Evolutionary conservation across 139 green algal species (phyloP), one percentile per base, ranked within the genome.

Genomic region (Chlorella sp.): DNA sequence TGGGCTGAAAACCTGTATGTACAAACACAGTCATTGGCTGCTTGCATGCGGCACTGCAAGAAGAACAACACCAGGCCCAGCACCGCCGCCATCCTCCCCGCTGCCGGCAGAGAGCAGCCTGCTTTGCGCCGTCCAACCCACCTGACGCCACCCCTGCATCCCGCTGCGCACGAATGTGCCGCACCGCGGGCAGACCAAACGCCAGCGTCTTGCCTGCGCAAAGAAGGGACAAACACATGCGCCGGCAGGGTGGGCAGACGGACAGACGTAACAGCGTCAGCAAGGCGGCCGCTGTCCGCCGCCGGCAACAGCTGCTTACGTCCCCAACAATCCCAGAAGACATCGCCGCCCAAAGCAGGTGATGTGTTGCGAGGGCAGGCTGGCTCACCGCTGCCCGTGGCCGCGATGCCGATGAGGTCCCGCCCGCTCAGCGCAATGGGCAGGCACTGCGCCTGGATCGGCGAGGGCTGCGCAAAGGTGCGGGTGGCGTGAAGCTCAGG

Each of bases 401-500:
- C 93, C 15, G 97, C 97, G 85, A 99, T 98, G 83, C 96, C 97
- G 21, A 99, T 95, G 9, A 98, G 78, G 91, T 99, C 97, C 19
- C 91, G 90, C 37, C 97, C 97, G n/a, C 88, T 92, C 64, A 97
- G 89, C 40, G 97, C 94, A 86, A 98, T 94, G 15, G 97, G 97
- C 96, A 96, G 96, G 89, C 92, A 96, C 89, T 98, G 96, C 60
- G 91, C 83, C 90, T 98, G 96, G 91, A 98, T 98, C 26, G 97
- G 96, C 0, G 95, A 98, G 2, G 97, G 97, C 40, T 88, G 34
- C 42, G 80, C 66, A 78, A 98, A 98, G 30, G 89, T 90, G 16
- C 89, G 83, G 1, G 93, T 96, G n/a, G 94, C 89, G 71, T 96
- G 94, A 48, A 98, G 92, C 91, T 97, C 92, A 36, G 92, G 84